phyloP scores from a whole-genome alignment of 176 grass and related monocot genomes.

The Carex parvula region DNA sequence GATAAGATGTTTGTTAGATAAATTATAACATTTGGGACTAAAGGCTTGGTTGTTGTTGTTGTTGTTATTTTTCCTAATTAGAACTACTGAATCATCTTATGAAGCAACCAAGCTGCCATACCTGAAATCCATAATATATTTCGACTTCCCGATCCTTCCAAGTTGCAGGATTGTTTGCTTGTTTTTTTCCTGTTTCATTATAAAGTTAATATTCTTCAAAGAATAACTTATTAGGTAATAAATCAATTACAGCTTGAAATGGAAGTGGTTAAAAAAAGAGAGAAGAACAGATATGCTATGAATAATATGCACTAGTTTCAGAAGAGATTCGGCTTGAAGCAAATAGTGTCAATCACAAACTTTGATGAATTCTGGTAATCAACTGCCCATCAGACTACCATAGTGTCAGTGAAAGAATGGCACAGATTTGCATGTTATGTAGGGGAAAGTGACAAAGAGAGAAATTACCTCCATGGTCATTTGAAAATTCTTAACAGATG shows the following conservation, averaged over 20 bases:
- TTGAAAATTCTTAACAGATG: constrained; percentile 96
- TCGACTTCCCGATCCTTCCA: constrained; percentile 67
- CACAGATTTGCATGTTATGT: neutral
- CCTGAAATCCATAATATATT: constrained; percentile 94
- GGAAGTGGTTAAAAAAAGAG: neutral
- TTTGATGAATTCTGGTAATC: neutral
- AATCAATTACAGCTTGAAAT: neutral
- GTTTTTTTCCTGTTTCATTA: constrained; percentile 52
- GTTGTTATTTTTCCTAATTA: neutral
- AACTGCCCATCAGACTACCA: no score
- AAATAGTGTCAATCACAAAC: neutral
- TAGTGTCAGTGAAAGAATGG: neutral
- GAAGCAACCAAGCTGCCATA: constrained; percentile 1
- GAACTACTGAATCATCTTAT: neutral
- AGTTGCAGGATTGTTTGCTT: constrained; percentile 80
- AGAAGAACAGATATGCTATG: neutral
- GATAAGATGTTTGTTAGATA: neutral
- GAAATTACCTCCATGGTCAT: constrained; percentile 62
- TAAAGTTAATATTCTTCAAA: neutral
- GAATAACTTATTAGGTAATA: neutral
- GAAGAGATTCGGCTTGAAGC: neutral
- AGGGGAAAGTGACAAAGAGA: neutral
- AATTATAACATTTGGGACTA: neutral
- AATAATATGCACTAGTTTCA: constrained; percentile 7
- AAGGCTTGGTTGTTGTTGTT: no score